Evolutionary conservation across 345 rosid genomes (phyloP).

Genomic region (Lepidium didymum): DNA sequence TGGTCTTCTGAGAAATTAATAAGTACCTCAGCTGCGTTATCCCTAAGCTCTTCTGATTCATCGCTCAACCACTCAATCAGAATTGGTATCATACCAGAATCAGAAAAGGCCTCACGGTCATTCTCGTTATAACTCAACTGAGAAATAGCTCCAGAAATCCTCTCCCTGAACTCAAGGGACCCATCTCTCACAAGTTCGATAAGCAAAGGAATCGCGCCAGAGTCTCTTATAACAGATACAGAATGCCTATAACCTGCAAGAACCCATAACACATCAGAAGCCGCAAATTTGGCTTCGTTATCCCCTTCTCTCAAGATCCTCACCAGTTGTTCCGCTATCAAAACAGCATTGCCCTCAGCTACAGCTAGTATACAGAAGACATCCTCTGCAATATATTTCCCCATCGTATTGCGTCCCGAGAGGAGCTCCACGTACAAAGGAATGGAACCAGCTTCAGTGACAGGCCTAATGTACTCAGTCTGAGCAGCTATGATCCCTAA

Average conservation of each 20-base stretch:
- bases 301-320: conserved; percentile 58
- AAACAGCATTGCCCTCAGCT: conserved; percentile 44
- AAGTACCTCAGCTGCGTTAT: conserved; percentile 48
- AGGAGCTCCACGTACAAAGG: conserved; percentile 59
- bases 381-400: conserved; percentile 57
- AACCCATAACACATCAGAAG: conserved; percentile 58
- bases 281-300: conserved; percentile 39
- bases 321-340: conserved; percentile 44
- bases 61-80: conserved; percentile 37
- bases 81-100: conserved; percentile 34
- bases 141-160: conserved; percentile 41
- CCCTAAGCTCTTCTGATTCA: conserved; percentile 44
- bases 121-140: conserved; percentile 42
- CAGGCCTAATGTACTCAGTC: conserved; percentile 37
- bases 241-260: conserved; percentile 46
- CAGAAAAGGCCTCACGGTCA: conserved; percentile 39
- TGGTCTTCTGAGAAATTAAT: conserved; percentile 44
- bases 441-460: conserved; percentile 51
- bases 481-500: conserved; percentile 52
- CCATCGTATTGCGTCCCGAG: conserved; percentile 37
- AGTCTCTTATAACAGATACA: conserved; percentile 40
- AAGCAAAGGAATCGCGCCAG: conserved; percentile 48
- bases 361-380: conserved; percentile 51
- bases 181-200: conserved; percentile 40
- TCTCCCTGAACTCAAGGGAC: conserved; percentile 39